A percentile compares a stretch with the other conserved stretches of the same genome.
phyloP scores from a whole-genome alignment of 768 basidiomycete genomes.

The Tremella mesenterica region DNA sequence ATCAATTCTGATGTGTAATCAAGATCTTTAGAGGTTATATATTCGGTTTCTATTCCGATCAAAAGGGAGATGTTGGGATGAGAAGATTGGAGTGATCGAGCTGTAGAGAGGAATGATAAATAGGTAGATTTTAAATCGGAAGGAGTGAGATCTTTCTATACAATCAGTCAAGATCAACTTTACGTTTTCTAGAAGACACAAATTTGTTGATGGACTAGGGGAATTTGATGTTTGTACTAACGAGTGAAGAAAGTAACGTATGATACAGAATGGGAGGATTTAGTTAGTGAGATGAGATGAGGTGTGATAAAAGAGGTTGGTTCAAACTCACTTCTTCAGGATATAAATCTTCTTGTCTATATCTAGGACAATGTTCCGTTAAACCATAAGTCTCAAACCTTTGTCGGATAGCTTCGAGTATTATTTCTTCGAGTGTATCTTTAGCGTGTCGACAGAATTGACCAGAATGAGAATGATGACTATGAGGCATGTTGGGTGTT shows the following conservation, averaged over 20 bases:
- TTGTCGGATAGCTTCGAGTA: slow-evolving; percentile 66
- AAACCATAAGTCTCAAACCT: slow-evolving; percentile 76
- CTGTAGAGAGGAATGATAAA: slow-evolving; percentile 64
- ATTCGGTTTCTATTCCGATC: slow-evolving; percentile 88
- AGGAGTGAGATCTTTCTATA: slow-evolving; percentile 54
- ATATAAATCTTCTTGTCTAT: slow-evolving; percentile 70
- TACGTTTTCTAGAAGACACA: background rate
- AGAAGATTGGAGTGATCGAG: slow-evolving; percentile 50
- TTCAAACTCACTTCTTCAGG: slow-evolving; percentile 74
- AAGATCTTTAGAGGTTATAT: slow-evolving; percentile 63
- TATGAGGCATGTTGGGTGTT: slow-evolving; percentile 17
- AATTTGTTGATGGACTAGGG: too few relatives aligned
- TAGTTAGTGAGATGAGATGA: too few relatives aligned
- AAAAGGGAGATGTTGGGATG: slow-evolving; percentile 62
- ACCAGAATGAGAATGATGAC: slow-evolving; percentile 18
- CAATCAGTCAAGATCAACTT: slow-evolving; percentile 1
- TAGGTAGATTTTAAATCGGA: slow-evolving; percentile 58
- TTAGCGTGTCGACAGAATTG: slow-evolving; percentile 45
- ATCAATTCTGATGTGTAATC: slow-evolving; percentile 54
- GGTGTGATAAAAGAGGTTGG: too few relatives aligned
- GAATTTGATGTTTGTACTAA: too few relatives aligned
- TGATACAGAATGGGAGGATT: too few relatives aligned
- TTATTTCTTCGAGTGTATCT: slow-evolving; percentile 70
- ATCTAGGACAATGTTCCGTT: slow-evolving; percentile 88
- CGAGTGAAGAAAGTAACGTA: too few relatives aligned